phyloP scores from a whole-genome alignment of 2,329 filamentous ascomycete species.

The Iodosphaeria phyllophila region DNA sequence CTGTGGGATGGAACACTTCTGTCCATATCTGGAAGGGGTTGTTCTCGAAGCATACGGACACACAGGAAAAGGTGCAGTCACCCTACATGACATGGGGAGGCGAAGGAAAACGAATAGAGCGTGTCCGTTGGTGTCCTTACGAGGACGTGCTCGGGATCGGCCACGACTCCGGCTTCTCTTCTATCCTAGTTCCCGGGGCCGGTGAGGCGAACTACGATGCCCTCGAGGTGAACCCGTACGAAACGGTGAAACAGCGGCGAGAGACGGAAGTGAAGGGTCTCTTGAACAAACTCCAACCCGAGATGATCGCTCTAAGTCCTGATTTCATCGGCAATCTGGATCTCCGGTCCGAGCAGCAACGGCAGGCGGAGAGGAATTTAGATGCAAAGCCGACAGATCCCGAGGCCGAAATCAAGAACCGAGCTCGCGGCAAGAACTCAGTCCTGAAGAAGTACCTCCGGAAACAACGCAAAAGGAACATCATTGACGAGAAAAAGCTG shows the following conservation, averaged over 20 bases:
- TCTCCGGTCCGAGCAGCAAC: slow-evolving; percentile 58
- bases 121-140: slow-evolving; percentile 80
- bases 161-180: slow-evolving; percentile 75
- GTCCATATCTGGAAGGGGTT: slow-evolving; percentile 83
- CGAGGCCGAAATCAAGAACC: slow-evolving; percentile 49
- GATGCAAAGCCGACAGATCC: slow-evolving; percentile 45
- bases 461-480: slow-evolving; percentile 82
- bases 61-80: slow-evolving; percentile 64
- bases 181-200: slow-evolving; percentile 80
- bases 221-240: slow-evolving; percentile 86
- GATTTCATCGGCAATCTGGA: slow-evolving; percentile 84
- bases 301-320: slow-evolving; percentile 92
- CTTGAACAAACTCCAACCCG: slow-evolving; percentile 85
- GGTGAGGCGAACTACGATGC: slow-evolving; percentile 95
- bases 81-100: slow-evolving; percentile 92
- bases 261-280: slow-evolving; percentile 79
- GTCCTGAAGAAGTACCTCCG: slow-evolving; percentile 73
- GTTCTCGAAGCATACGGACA: slow-evolving; percentile 52
- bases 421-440: slow-evolving; percentile 76
- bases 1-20: slow-evolving; percentile 80
- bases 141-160: slow-evolving; percentile 81
- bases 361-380: slow-evolving; percentile 58
- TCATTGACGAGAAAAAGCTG: slow-evolving; percentile 88
- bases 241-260: slow-evolving; percentile 79
- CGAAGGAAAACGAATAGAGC: slow-evolving; percentile 63